phyloP scores from a whole-genome alignment of 148 eudicot species.

The Drosera capensis region DNA sequence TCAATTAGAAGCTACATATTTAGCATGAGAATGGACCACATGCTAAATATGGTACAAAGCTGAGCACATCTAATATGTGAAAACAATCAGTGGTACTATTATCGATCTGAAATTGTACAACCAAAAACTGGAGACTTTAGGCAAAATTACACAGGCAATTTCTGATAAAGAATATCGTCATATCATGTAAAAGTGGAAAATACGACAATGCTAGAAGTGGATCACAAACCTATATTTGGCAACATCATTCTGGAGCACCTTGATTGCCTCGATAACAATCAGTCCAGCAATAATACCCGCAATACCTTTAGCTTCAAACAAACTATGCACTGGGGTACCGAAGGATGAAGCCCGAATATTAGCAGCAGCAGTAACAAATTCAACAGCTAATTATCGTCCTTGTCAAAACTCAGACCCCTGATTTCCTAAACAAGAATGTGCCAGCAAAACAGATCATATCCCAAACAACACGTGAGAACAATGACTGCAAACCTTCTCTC shows the following conservation, averaged over 20 bases:
- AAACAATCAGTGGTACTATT: too few relatives aligned
- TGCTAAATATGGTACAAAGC: too few relatives aligned
- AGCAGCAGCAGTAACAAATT: slow-evolving; percentile 95
- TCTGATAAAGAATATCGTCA: too few relatives aligned
- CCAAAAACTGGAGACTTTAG: too few relatives aligned
- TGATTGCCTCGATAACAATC: slow-evolving; percentile 89
- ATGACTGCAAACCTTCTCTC: slow-evolving; percentile 44
- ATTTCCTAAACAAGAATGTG: slow-evolving; percentile 43
- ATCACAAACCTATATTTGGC: slow-evolving; percentile 54
- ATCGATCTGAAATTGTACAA: too few relatives aligned
- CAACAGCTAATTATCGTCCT: slow-evolving; percentile 93
- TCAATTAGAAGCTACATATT: too few relatives aligned
- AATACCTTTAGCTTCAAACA: slow-evolving; percentile 96
- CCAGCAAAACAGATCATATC: too few relatives aligned
- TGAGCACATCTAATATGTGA: too few relatives aligned
- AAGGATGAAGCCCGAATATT: slow-evolving; percentile 91
- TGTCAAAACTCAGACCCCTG: slow-evolving; percentile 75
- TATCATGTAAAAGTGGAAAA: too few relatives aligned
- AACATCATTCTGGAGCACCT: slow-evolving; percentile 64
- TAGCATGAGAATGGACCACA: too few relatives aligned
- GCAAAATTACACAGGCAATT: too few relatives aligned
- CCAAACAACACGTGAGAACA: slow-evolving; percentile 3
- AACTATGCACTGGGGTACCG: slow-evolving; percentile 84
- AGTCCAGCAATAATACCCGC: slow-evolving; percentile 94
- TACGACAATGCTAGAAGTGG: too few relatives aligned